These are phyloP conservation scores for Karstenula rhodostoma DNA, from an alignment of 2,329 filamentous ascomycete species.

Conservation along the genomic window DNA sequence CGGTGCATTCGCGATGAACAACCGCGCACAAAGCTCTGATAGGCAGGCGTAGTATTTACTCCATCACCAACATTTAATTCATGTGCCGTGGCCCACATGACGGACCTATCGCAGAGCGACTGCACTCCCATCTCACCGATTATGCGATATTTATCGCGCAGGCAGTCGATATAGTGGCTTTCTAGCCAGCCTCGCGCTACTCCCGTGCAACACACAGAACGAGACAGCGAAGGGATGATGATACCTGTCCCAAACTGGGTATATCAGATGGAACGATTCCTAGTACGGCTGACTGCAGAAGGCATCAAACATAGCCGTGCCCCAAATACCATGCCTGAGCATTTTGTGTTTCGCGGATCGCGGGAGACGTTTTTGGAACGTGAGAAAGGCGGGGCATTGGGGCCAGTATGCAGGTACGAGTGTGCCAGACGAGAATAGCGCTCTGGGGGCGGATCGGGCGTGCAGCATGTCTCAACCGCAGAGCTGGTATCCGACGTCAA, in stretches of 20 bases:
- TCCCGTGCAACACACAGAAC: no score
- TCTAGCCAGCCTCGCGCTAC: background rate
- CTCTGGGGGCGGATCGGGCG: constrained; percentile 10
- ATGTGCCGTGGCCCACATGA: no score
- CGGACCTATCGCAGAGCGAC: no score
- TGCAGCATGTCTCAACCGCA: constrained; percentile 10
- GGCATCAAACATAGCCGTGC: background rate
- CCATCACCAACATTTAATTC: no score
- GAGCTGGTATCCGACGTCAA: constrained; percentile 7
- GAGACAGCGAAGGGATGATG: no score
- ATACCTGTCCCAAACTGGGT: background rate
- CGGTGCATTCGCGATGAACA: no score
- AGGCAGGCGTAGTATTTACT: no score
- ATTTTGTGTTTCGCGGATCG: constrained; percentile 9
- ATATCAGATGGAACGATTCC: background rate
- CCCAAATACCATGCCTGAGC: background rate
- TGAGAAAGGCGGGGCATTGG: constrained; percentile 11
- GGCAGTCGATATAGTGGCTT: no score
- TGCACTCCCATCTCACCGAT: no score
- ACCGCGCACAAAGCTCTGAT: no score
- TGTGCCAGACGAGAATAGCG: constrained; percentile 16
- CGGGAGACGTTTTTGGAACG: constrained; percentile 13
- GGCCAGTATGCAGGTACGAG: constrained; percentile 23
- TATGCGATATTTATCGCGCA: no score
- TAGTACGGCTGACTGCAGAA: background rate